Percentiles rank a stretch among this genome's conserved stretches.
Conservation (phyloP, 331 rosid genomes). For the Pyrus hybrid region DNA sequence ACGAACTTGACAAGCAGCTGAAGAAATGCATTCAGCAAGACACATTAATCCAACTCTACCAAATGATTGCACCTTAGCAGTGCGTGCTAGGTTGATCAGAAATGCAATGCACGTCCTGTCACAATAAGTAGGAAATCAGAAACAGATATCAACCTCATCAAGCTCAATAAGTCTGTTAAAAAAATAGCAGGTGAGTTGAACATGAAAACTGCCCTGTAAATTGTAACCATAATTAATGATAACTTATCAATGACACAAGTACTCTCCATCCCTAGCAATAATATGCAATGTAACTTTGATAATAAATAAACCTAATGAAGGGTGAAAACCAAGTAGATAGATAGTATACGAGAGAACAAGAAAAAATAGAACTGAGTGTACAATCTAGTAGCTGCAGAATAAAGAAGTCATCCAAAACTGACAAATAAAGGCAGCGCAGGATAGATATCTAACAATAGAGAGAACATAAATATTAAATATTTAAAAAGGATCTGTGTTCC, state of each 20-base stretch:
- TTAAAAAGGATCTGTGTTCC: neutral
- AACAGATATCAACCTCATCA: neutral
- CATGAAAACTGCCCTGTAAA: neutral
- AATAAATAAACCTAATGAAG: neutral
- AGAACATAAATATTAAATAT: neutral
- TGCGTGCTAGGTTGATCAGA: constrained; percentile 63
- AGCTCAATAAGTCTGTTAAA: neutral
- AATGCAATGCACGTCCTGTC: constrained; percentile 59
- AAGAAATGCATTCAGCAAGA: constrained; percentile 82
- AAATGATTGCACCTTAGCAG: constrained; percentile 59
- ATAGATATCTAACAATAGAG: neutral
- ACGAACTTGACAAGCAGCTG: constrained; percentile 50
- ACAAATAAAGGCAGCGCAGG: neutral
- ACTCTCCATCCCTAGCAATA: neutral
- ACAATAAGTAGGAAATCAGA: constrained; percentile 8
- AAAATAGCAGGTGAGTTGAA: neutral
- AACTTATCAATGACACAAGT: neutral
- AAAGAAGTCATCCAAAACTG: neutral
- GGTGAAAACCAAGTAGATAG: neutral
- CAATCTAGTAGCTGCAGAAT: neutral
- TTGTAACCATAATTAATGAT: neutral
- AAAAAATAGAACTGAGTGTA: neutral
- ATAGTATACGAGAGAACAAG: neutral
- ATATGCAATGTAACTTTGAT: neutral
- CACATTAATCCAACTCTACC: constrained; percentile 88